A percentile compares a stretch with the other conserved stretches of the same genome.
These are phyloP conservation scores for Sisymbrium irio DNA, from an alignment of 345 rosid genomes.

Conservation along the genomic window DNA sequence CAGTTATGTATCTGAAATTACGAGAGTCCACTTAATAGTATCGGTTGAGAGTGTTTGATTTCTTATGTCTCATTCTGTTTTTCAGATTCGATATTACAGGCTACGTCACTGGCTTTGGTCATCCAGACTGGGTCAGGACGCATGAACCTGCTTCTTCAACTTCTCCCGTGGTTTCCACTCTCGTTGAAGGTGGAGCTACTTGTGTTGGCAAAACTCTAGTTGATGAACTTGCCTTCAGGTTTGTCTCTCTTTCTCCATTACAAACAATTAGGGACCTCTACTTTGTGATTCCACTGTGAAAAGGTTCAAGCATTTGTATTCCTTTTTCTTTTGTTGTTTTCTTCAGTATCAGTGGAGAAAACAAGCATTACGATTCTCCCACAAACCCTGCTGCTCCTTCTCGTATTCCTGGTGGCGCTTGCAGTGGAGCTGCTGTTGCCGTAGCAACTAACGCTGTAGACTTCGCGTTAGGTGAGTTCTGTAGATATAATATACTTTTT, in stretches of 20 bases:
- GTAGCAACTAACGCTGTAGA: conserved; percentile 88
- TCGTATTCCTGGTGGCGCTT: conserved; percentile 85
- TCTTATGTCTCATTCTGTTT: conserved; percentile 21
- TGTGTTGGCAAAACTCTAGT: conserved; percentile 88
- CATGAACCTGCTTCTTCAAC: conserved; percentile 68
- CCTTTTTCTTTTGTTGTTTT: conserved; percentile 4
- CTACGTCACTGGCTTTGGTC: conserved; percentile 87
- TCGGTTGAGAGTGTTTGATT: not conserved
- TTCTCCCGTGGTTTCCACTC: conserved; percentile 57
- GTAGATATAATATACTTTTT: not conserved
- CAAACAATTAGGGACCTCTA: not conserved
- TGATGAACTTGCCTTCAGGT: conserved; percentile 87
- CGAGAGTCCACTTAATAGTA: too few species aligned
- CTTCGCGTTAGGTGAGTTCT: conserved; percentile 65
- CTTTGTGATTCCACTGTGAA: not conserved
- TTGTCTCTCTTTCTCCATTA: conserved; percentile 9
- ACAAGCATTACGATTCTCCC: conserved; percentile 77
- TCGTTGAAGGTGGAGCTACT: conserved; percentile 93
- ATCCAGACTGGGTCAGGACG: conserved; percentile 87
- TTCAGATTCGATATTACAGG: conserved; percentile 84
- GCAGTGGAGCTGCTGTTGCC: conserved; percentile 91
- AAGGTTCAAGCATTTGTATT: not conserved
- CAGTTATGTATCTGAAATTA: too few species aligned
- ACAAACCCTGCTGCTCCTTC: conserved; percentile 78
- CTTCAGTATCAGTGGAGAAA: conserved; percentile 84